These are phyloP conservation scores for Eimeria acervulina DNA, from an alignment of 169 alveolate species.

Conservation along the genomic window DNA sequence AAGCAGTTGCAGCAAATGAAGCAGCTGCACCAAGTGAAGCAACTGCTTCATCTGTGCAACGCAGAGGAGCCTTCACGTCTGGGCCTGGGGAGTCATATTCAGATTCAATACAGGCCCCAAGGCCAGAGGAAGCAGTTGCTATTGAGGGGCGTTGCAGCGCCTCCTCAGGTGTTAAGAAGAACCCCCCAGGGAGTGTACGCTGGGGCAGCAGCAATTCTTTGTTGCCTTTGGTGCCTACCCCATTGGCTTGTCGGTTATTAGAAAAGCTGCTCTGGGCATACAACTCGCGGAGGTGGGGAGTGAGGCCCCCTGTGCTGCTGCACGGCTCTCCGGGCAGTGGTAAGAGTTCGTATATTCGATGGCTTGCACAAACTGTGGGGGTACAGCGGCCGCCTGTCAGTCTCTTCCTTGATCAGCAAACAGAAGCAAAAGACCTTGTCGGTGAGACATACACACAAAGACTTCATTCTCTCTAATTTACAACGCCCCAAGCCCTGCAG, in stretches of 20 bases:
- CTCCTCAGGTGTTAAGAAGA: neutral
- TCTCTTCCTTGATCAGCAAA: slow-evolving; percentile 75
- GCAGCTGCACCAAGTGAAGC: neutral
- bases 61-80: neutral
- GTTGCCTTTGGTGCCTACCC: slow-evolving; percentile 59
- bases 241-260: slow-evolving; percentile 31
- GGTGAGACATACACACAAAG: slow-evolving; percentile 38
- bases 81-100: neutral
- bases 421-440: slow-evolving; percentile 76
- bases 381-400: slow-evolving; percentile 66
- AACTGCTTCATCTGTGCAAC: neutral
- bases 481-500: neutral
- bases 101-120: neutral
- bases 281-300: slow-evolving; percentile 39
- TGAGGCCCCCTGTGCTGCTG: slow-evolving; percentile 79
- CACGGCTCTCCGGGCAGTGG: slow-evolving; percentile 80
- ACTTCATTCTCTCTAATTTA: neutral
- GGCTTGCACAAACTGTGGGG: slow-evolving; percentile 39
- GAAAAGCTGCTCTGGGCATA: slow-evolving; percentile 62
- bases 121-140: slow-evolving; percentile 45
- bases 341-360: slow-evolving; percentile 67
- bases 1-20: neutral
- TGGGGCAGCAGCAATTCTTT: neutral
- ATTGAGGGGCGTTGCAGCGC: neutral
- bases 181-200: neutral